Percentiles rank a stretch among this genome's conserved stretches.
Evolutionary conservation across 2,329 filamentous ascomycete genomes (phyloP).

Genomic region (Microcyclospora tardicrescens): DNA sequence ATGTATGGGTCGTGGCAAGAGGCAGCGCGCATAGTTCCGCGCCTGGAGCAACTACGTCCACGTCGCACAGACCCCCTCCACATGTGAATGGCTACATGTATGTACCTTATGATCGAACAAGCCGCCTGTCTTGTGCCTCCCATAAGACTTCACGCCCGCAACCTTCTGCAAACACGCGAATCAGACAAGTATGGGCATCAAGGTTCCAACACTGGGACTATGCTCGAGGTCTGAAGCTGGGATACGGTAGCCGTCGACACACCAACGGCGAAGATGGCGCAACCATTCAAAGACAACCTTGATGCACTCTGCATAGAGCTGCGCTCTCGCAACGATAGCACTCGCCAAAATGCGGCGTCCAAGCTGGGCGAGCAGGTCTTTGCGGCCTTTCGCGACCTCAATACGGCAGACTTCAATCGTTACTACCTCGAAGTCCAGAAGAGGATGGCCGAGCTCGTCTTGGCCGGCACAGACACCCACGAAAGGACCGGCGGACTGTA

Average conservation of each 20-base stretch:
- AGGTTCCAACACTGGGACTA: no score
- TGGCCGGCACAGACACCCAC: slow-evolving; percentile 71
- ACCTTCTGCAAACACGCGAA: no score
- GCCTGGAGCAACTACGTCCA: no score
- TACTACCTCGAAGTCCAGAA: slow-evolving; percentile 54
- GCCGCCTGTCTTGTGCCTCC: no score
- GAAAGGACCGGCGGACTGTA: slow-evolving; percentile 87
- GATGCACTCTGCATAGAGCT: slow-evolving; percentile 20
- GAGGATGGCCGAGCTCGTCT: slow-evolving; percentile 59
- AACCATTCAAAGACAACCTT: slow-evolving; percentile 19
- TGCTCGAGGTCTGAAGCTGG: no score
- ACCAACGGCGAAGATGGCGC: slow-evolving; percentile 11
- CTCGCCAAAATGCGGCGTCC: slow-evolving; percentile 16
- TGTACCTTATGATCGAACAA: no score
- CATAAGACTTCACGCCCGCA: no score
- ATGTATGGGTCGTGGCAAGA: no score
- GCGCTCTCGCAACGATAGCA: slow-evolving; percentile 16
- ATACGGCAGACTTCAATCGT: slow-evolving; percentile 62
- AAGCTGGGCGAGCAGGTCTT: slow-evolving; percentile 20
- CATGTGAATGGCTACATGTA: no score
- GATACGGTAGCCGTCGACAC: not conserved
- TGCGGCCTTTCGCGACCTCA: slow-evolving; percentile 46
- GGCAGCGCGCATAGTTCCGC: no score
- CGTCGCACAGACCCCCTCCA: no score
- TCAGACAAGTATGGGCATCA: no score